Evolutionary conservation across 2,329 filamentous ascomycete genomes (phyloP).

Genomic region (Cryphonectria radicalis): DNA sequence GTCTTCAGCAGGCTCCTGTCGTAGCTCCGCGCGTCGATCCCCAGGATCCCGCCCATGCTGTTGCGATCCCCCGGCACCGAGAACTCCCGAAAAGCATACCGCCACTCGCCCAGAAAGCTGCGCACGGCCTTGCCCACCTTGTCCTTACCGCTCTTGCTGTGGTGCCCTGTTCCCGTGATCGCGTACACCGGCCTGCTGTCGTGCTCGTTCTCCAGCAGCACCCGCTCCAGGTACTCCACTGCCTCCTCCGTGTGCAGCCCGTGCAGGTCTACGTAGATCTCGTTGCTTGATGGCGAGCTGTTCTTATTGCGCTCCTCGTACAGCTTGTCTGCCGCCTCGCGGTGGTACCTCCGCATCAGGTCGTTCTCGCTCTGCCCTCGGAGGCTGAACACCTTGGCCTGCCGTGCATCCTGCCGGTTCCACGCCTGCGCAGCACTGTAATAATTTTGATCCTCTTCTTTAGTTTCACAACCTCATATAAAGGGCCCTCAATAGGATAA

Average conservation of each 20-base stretch:
- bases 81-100: conserved; percentile 95
- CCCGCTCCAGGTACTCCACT: conserved; percentile 88
- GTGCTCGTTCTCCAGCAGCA: conserved; percentile 79
- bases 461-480: neutral
- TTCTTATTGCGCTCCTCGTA: conserved; percentile 93
- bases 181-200: conserved; percentile 83
- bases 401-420: conserved; percentile 96
- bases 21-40: conserved; percentile 70
- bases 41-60: conserved; percentile 76
- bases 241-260: conserved; percentile 99
- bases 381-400: conserved; percentile 91
- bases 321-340: conserved; percentile 86
- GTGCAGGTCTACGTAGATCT: conserved; percentile 94
- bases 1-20: conserved; percentile 63
- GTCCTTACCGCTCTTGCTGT: conserved; percentile 98
- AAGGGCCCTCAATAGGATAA: too few relatives aligned
- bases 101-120: conserved; percentile 90
- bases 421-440: conserved; percentile 91
- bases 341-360: conserved; percentile 94
- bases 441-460: neutral
- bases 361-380: conserved; percentile 97
- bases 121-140: conserved; percentile 96
- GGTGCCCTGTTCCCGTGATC: conserved; percentile 95
- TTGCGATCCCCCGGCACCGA: conserved; percentile 91
- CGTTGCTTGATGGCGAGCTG: conserved; percentile 55